Conservation (phyloP, 306 rosid species). For the Biancaea sappan region DNA sequence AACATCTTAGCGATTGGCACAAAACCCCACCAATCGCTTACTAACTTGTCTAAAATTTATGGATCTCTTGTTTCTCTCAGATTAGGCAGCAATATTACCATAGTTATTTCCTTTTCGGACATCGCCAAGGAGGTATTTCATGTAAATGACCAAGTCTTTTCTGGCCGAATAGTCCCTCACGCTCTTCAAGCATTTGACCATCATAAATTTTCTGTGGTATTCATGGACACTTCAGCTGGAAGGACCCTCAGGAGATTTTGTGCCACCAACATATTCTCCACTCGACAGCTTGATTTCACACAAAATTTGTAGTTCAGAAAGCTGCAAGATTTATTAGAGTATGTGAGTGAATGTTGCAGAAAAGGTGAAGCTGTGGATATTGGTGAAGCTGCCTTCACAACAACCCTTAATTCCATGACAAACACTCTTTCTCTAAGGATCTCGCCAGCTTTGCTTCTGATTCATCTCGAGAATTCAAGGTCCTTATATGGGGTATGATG, state of each 20-base stretch:
- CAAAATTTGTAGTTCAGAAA: not conserved
- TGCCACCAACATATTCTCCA: not conserved
- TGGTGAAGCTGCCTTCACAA: not conserved
- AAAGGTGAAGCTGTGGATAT: constrained; percentile 12
- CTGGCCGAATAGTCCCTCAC: not conserved
- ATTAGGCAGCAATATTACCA: not conserved
- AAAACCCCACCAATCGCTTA: not conserved
- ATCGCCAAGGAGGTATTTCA: not conserved
- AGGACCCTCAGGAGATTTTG: not conserved
- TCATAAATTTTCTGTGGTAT: not conserved
- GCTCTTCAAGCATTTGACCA: not conserved
- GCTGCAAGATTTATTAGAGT: not conserved
- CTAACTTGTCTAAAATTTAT: not conserved
- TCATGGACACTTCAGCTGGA: not conserved
- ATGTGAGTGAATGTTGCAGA: not conserved
- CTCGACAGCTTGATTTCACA: not conserved
- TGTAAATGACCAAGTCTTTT: not conserved
- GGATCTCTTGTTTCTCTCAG: not conserved
- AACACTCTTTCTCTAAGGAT: not conserved
- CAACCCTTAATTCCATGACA: not conserved
- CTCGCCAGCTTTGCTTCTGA: not conserved
- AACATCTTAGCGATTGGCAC: constrained; percentile 43
- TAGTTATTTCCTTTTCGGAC: not conserved
- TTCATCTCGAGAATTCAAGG: not conserved
- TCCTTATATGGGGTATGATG: not conserved